phyloP scores from a whole-genome alignment of 2,329 filamentous ascomycete genomes.

The Aspergillus bombycis region DNA sequence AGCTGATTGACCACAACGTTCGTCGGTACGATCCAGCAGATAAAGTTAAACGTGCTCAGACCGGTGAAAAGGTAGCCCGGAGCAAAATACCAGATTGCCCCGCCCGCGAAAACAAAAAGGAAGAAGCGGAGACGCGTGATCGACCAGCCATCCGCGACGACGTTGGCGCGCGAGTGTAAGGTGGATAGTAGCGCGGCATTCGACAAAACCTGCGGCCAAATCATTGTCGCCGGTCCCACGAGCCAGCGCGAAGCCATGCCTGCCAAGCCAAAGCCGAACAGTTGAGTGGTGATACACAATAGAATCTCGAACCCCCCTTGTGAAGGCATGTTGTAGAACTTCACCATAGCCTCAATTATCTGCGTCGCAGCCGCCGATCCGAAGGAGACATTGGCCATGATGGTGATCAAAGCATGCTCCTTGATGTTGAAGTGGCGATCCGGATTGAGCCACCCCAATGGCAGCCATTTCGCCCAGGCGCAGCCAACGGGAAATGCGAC shows the following conservation, averaged over 20 bases:
- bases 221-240: slow-evolving; percentile 63
- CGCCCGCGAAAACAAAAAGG: slow-evolving; percentile 35
- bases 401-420: slow-evolving; percentile 49
- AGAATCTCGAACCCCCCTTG: slow-evolving; percentile 64
- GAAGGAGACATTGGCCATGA: slow-evolving; percentile 53
- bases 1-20: slow-evolving; percentile 72
- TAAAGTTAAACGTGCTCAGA: slow-evolving; percentile 70
- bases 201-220: slow-evolving; percentile 63
- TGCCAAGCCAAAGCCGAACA: slow-evolving; percentile 67
- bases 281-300: slow-evolving; percentile 62
- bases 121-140: slow-evolving; percentile 44
- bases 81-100: slow-evolving; percentile 42
- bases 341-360: slow-evolving; percentile 42
- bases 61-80: slow-evolving; percentile 71
- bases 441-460: slow-evolving; percentile 47
- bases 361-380: slow-evolving; percentile 46
- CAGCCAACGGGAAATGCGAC: slow-evolving; percentile 50
- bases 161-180: slow-evolving; percentile 37
- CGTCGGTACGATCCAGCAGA: slow-evolving; percentile 71
- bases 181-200: slow-evolving; percentile 53
- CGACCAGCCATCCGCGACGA: slow-evolving; percentile 46
- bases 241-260: slow-evolving; percentile 63
- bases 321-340: slow-evolving; percentile 61
- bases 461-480: slow-evolving; percentile 42
- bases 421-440: slow-evolving; percentile 44